Base-by-base conservation (phyloP, 75 land plant species). In the Cryptomeria japonica region DNA sequence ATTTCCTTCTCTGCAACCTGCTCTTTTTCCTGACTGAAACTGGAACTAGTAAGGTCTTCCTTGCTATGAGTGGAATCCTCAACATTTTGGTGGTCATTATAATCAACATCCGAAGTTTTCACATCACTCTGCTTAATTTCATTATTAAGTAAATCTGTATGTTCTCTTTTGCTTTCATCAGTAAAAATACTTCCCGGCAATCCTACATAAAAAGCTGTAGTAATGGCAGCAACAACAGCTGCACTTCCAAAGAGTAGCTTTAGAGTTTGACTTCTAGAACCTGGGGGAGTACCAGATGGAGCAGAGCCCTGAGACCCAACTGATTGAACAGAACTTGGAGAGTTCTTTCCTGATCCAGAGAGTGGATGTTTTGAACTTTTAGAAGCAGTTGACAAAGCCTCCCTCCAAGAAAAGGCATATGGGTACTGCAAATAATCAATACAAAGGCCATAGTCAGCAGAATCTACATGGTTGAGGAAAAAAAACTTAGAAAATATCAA, bases 181-280 rank as follows among this genome's bases (percentile, higher is more conserved):
- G 47, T 18, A 44, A 39, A 14, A 44, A 80, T 41, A 28, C 47
- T 44, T 80, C 39, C 32, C 8, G 47, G 83, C 77, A 37, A 73
- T 73, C 12, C 77, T 73, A 34, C 37, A 34, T 73, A 73, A 73
- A 73, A 73, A 34, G 77, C 77, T 41, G 49, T 44, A 41, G 49
- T 28, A 42, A 80, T 25, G 47, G 31, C 83, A 80, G 83, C 83
- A 25, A 25, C 49, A 80, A 80, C 83, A 28, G 49, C 83, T 41
- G 49, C 49, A 80, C 83, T 44, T 80, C 83, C 83, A 28, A 80
- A 47, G 49, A 80, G 22, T 28, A 80, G 49, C 83, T 80, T 80
- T 28, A 80, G 34, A 3, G 37, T 1, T 31, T 80, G 83, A 80
- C 44, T 80, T 80, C 83, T 18, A 44, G 49, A 42, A 41, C 49